Evolutionary conservation across 2,329 filamentous ascomycete species (phyloP).

Genomic region (Ambrosiella xylebori): DNA sequence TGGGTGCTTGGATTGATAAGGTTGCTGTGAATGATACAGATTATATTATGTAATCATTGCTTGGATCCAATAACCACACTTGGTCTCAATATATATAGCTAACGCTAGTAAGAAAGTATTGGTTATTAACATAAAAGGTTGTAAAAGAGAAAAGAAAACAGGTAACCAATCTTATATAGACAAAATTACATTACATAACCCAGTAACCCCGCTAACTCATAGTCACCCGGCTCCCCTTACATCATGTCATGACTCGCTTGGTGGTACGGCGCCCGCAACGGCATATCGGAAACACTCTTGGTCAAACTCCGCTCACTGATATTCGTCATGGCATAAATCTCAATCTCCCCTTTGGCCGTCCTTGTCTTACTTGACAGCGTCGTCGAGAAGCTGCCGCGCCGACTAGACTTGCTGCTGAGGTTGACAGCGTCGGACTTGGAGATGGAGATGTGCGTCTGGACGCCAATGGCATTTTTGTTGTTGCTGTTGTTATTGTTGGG

Average conservation of each 20-base stretch:
- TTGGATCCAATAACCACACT: too few relatives aligned
- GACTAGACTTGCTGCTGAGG: background rate
- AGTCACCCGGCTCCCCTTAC: too few relatives aligned
- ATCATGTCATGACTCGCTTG: background rate
- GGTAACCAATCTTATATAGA: too few relatives aligned
- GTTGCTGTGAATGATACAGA: too few relatives aligned
- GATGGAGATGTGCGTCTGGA: slow-evolving; percentile 1
- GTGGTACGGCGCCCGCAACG: slow-evolving; percentile 1
- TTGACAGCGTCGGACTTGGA: background rate
- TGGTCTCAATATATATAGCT: too few relatives aligned
- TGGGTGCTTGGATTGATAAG: too few relatives aligned
- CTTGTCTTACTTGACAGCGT: background rate
- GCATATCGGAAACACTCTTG: slow-evolving; percentile 10
- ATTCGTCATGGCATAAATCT: slow-evolving; percentile 12
- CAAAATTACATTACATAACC: too few relatives aligned
- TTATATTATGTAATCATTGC: too few relatives aligned
- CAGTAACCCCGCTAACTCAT: too few relatives aligned
- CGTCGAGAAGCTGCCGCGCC: slow-evolving; percentile 1
- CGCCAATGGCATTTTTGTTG: background rate
- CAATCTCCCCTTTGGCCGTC: slow-evolving; percentile 3
- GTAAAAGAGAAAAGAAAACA: too few relatives aligned
- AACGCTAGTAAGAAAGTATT: too few relatives aligned
- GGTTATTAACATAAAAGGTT: too few relatives aligned
- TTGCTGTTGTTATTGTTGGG: background rate
- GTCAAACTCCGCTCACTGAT: slow-evolving; percentile 10